A percentile compares a stretch with the other conserved stretches of the same genome.
phyloP scores from a whole-genome alignment of 306 rosid species.

The Alnus rubra region DNA sequence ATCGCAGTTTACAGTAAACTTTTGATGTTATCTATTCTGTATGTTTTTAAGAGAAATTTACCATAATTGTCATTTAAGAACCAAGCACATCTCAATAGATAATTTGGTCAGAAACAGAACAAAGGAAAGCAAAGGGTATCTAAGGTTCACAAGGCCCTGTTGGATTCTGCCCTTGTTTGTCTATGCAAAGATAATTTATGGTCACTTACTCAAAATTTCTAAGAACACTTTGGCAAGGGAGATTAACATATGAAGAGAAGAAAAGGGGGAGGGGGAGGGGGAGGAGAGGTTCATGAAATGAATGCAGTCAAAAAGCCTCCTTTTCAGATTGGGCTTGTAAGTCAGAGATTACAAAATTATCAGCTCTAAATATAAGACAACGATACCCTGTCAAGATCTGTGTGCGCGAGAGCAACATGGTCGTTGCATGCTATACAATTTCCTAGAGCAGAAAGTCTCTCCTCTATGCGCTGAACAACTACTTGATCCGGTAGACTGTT shows the following conservation, averaged over 20 bases:
- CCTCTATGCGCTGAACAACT: conserved; percentile 89
- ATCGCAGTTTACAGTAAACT: neutral
- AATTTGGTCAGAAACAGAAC: conserved; percentile 6
- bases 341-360: neutral
- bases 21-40: neutral
- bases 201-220: neutral
- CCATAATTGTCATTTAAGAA: neutral
- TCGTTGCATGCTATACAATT: conserved; percentile 95
- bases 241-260: neutral
- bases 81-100: conserved; percentile 3
- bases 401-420: conserved; percentile 90
- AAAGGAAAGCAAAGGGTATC: neutral
- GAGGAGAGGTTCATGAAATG: neutral
- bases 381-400: conserved; percentile 87
- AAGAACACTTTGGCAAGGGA: neutral
- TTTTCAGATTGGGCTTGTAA: neutral
- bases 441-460: conserved; percentile 88
- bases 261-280: neutral
- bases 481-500: conserved; percentile 93
- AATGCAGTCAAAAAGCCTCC: neutral
- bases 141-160: neutral
- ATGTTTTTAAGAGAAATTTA: no score
- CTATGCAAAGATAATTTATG: neutral
- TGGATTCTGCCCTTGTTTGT: neutral
- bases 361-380: neutral